Evolutionary conservation across 2,329 filamentous ascomycete genomes (phyloP).

Genomic region (Xylaria sp.): DNA sequence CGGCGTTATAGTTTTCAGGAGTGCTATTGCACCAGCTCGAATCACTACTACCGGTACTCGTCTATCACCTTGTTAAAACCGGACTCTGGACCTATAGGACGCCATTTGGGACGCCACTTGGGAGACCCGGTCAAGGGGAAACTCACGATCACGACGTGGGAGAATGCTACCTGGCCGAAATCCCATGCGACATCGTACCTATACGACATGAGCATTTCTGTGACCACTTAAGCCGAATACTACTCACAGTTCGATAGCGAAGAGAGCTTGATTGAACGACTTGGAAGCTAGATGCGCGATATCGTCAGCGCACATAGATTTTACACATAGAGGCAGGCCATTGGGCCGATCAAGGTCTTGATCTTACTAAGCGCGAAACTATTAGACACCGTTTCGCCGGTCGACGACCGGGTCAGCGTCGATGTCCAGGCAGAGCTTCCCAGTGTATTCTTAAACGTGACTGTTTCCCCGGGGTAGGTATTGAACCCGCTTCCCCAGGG

Average conservation of each 20-base stretch:
- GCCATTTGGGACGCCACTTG: not conserved
- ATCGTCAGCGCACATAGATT: constrained; percentile 8
- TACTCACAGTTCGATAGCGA: constrained; percentile 55
- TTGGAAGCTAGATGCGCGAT: constrained; percentile 45
- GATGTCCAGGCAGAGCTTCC: constrained; percentile 51
- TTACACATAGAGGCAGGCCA: constrained; percentile 21
- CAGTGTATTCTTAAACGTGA: constrained; percentile 50
- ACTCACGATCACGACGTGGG: constrained; percentile 61
- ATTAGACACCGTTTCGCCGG: constrained; percentile 48
- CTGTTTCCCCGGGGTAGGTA: constrained; percentile 49
- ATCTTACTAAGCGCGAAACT: constrained; percentile 50
- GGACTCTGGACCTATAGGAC: not conserved
- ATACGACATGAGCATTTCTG: not conserved
- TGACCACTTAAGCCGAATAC: not conserved
- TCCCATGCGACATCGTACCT: constrained; percentile 53
- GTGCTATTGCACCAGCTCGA: constrained; percentile 51
- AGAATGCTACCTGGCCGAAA: constrained; percentile 54
- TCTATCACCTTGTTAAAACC: constrained; percentile 37
- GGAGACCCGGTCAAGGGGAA: not conserved
- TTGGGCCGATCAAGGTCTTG: constrained; percentile 5
- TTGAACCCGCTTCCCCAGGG: constrained; percentile 56
- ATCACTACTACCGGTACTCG: constrained; percentile 45
- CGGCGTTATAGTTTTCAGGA: constrained; percentile 54
- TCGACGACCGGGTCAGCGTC: constrained; percentile 48
- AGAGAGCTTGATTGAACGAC: constrained; percentile 55